Evolutionary conservation across 2,329 filamentous ascomycete genomes (phyloP).

Genomic region (Stachybotrys echinatus): DNA sequence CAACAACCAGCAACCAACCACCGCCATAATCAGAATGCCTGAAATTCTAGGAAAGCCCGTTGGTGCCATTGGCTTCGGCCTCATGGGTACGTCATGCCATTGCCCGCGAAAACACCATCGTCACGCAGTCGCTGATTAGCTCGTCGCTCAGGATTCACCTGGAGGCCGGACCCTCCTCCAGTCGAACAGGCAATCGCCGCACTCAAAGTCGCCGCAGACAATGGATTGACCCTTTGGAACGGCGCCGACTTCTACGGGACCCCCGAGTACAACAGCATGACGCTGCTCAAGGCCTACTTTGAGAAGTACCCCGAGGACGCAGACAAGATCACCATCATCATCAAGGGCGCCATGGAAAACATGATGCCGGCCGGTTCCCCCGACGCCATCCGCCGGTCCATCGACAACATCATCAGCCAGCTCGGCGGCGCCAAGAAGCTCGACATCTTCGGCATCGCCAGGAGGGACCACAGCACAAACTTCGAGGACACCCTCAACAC

Average conservation of each 20-base stretch:
- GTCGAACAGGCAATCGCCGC: conserved; percentile 47
- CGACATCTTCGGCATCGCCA: conserved; percentile 55
- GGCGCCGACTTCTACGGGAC: conserved; percentile 61
- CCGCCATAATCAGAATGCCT: conserved; percentile 9
- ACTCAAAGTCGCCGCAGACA: conserved; percentile 46
- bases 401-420: conserved; percentile 50
- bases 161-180: conserved; percentile 31
- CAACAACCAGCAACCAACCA: too few relatives aligned
- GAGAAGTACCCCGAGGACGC: conserved; percentile 59
- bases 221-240: conserved; percentile 51
- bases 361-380: conserved; percentile 44
- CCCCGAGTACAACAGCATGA: conserved; percentile 51
- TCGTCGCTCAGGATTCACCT: conserved; percentile 34
- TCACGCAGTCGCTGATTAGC: not conserved
- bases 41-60: conserved; percentile 36
- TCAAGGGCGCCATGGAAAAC: conserved; percentile 51
- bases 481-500: conserved; percentile 37
- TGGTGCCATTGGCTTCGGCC: conserved; percentile 46
- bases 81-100: conserved; percentile 39
- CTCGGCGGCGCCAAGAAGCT: conserved; percentile 53
- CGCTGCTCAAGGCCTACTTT: conserved; percentile 58
- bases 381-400: conserved; percentile 47
- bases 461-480: conserved; percentile 46
- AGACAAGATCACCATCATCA: conserved; percentile 52
- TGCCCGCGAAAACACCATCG: too few relatives aligned